These are phyloP conservation scores for Ocimum tenuiflorum DNA, from an alignment of 257 asterid species.

Conservation along the genomic window DNA sequence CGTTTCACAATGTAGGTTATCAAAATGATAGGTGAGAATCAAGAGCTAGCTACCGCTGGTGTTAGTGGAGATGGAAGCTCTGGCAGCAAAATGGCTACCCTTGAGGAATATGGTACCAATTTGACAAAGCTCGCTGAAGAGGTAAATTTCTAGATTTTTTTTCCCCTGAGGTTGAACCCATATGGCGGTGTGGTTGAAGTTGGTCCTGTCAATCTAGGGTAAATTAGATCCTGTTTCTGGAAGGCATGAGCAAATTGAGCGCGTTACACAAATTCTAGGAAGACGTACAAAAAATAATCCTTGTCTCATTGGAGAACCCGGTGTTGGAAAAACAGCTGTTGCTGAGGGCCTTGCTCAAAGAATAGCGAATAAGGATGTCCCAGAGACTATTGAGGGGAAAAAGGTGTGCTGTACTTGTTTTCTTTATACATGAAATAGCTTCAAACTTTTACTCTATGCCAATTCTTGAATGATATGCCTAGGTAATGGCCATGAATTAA, in stretches of 20 bases:
- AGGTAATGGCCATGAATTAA: too few relatives aligned
- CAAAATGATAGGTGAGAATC: conserved; percentile 77
- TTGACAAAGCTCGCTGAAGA: conserved; percentile 77
- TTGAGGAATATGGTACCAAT: conserved; percentile 68
- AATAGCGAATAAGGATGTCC: conserved; percentile 86
- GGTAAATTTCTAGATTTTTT: conserved; percentile 36
- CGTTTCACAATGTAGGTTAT: conserved; percentile 38
- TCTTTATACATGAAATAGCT: not conserved
- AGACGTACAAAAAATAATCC: conserved; percentile 94
- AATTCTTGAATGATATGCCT: not conserved
- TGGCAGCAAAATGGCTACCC: conserved; percentile 59
- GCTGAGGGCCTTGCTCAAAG: conserved; percentile 98
- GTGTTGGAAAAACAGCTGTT: conserved; percentile 97
- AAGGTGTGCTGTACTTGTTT: conserved; percentile 41
- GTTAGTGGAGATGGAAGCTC: conserved; percentile 70
- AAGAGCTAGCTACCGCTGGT: conserved; percentile 58
- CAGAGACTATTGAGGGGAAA: conserved; percentile 94
- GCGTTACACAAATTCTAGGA: conserved; percentile 92
- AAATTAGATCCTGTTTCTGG: conserved; percentile 96
- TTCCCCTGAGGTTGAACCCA: not conserved
- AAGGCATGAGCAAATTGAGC: conserved; percentile 83
- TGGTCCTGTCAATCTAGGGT: conserved; percentile 44
- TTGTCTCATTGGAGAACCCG: conserved; percentile 98
- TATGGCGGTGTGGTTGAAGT: not conserved
- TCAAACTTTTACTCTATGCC: not conserved